These are phyloP conservation scores for Exophiala phaeomuriformis DNA, from an alignment of 2,329 filamentous ascomycete genomes.

Conservation along the genomic window DNA sequence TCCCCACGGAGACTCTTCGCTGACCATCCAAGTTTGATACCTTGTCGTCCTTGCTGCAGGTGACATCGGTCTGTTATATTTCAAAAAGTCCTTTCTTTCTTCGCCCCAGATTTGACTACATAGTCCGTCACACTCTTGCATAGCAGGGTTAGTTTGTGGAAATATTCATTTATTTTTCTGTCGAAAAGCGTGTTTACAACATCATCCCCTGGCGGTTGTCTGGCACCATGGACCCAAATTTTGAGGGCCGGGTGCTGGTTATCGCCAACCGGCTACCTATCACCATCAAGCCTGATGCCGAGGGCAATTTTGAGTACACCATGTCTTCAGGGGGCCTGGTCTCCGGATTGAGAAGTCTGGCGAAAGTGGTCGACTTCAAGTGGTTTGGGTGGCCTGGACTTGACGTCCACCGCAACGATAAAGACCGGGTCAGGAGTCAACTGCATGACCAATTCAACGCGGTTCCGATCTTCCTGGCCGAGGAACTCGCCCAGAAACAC, in stretches of 20 bases:
- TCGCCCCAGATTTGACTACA: no score
- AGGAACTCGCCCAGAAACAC: slow-evolving; percentile 83
- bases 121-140: no score
- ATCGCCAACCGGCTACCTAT: slow-evolving; percentile 93
- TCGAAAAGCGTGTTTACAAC: no score
- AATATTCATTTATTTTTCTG: no score
- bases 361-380: slow-evolving; percentile 88
- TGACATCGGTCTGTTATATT: no score
- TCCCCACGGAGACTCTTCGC: no score
- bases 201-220: not conserved
- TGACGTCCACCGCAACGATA: slow-evolving; percentile 79
- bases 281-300: slow-evolving; percentile 86
- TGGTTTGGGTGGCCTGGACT: slow-evolving; percentile 98
- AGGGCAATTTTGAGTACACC: slow-evolving; percentile 84
- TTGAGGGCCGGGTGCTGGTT: slow-evolving; percentile 56
- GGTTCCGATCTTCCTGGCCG: slow-evolving; percentile 83
- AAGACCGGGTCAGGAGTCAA: slow-evolving; percentile 63
- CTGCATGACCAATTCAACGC: slow-evolving; percentile 82
- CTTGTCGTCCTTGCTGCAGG: no score
- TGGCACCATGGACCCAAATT: slow-evolving; percentile 6
- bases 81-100: no score
- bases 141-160: no score
- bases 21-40: no score
- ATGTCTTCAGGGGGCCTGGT: slow-evolving; percentile 96
- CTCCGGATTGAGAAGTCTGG: slow-evolving; percentile 80